phyloP scores from a whole-genome alignment of 1,284 basidiomycete species.

The Pyrrhoderma lamaoense region DNA sequence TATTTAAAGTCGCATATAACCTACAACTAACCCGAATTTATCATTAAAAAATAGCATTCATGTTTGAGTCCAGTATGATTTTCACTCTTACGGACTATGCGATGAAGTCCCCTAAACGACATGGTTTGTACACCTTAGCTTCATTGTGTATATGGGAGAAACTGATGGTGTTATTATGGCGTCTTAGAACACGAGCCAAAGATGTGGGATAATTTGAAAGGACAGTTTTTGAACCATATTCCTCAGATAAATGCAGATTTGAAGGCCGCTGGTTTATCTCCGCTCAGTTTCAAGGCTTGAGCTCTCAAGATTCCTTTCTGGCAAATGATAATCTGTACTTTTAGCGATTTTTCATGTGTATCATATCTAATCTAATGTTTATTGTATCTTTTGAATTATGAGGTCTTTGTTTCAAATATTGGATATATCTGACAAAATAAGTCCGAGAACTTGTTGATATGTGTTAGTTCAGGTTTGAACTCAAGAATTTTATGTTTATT shows the following conservation, averaged over 20 bases:
- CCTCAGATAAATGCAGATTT: constrained; percentile 49
- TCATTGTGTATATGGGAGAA: background rate
- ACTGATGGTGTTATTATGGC: background rate
- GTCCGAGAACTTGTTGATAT: too few species aligned
- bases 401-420: too few species aligned
- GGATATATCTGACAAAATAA: too few species aligned
- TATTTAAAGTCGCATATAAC: background rate
- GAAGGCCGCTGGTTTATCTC: constrained; percentile 37
- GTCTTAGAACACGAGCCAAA: constrained; percentile 43
- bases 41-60: constrained; percentile 37
- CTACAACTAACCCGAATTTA: background rate
- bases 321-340: too few species aligned
- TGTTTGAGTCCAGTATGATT: constrained; percentile 60
- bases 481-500: too few species aligned
- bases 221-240: constrained; percentile 50
- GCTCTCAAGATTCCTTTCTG: too few species aligned
- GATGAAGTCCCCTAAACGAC: constrained; percentile 48
- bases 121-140: constrained; percentile 32
- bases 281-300: background rate
- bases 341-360: too few species aligned
- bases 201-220: constrained; percentile 56
- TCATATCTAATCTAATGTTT: too few species aligned
- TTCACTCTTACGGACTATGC: constrained; percentile 58
- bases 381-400: too few species aligned
- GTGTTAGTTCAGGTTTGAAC: too few species aligned